Conservation (phyloP, 306 rosid genomes). For the Ziziphus jujuba region DNA sequence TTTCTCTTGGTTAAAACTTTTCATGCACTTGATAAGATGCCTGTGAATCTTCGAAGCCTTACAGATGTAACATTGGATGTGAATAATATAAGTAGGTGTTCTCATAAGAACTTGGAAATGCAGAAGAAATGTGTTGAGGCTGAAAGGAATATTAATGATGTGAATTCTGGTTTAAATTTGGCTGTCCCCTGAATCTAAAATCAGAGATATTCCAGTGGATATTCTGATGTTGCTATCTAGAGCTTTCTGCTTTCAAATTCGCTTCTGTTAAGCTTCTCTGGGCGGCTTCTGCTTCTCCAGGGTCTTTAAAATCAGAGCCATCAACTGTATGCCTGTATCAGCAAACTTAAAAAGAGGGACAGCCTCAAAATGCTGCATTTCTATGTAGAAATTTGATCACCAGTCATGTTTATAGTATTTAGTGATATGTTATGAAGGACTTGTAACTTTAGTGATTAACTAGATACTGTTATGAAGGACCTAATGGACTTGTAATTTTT, state of each 20-base stretch:
- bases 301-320: slow-evolving; percentile 46
- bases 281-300: slow-evolving; percentile 62
- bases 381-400: too few species aligned
- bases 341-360: slow-evolving; percentile 62
- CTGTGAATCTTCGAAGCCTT: slow-evolving; percentile 81
- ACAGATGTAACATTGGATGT: slow-evolving; percentile 83
- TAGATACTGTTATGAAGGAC: too few species aligned
- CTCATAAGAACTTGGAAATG: slow-evolving; percentile 76
- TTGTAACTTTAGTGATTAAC: too few species aligned
- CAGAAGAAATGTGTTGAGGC: slow-evolving; percentile 88
- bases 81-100: slow-evolving; percentile 71
- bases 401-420: too few species aligned
- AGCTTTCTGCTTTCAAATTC: slow-evolving; percentile 50
- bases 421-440: too few species aligned
- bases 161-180: slow-evolving; percentile 56
- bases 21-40: slow-evolving; percentile 88
- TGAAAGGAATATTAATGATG: slow-evolving; percentile 76
- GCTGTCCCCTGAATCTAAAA: slow-evolving; percentile 62
- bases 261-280: slow-evolving; percentile 49
- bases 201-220: slow-evolving; percentile 46
- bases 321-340: slow-evolving; percentile 38
- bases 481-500: too few species aligned
- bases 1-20: slow-evolving; percentile 75
- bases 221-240: slow-evolving; percentile 58
- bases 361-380: slow-evolving; percentile 35